phyloP scores from a whole-genome alignment of 1,139 yeast species.

The Pichia sp. region DNA sequence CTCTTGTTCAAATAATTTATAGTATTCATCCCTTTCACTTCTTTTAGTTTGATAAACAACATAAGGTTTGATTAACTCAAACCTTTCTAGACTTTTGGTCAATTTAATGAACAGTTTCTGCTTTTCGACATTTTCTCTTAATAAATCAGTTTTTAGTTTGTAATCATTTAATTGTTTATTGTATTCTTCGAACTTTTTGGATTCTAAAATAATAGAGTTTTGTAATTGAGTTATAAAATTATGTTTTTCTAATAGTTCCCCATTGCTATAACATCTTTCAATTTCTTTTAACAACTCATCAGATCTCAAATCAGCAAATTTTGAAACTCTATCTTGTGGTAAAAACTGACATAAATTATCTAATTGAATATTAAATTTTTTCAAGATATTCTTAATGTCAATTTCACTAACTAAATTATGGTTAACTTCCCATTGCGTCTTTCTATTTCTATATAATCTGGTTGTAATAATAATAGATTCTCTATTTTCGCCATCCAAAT shows the following conservation, averaged over 20 bases:
- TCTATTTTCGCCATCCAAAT: conserved; percentile 28
- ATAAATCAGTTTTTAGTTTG: conserved; percentile 28
- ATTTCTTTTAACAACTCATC: conserved; percentile 71
- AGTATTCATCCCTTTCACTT: conserved; percentile 36
- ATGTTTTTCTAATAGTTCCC: conserved; percentile 52
- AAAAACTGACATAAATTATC: conserved; percentile 90
- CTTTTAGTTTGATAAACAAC: conserved; percentile 50
- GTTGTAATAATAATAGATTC: conserved; percentile 41
- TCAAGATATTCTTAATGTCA: conserved; percentile 41
- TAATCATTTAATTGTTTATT: conserved; percentile 32
- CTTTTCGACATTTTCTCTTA: conserved; percentile 27
- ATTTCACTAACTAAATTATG: conserved; percentile 37
- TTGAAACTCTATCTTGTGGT: conserved; percentile 93
- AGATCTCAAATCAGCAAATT: conserved; percentile 78
- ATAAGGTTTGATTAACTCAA: conserved; percentile 52
- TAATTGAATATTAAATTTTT: conserved; percentile 64
- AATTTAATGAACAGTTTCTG: conserved; percentile 32
- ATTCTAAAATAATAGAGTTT: conserved; percentile 30
- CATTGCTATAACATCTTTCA: conserved; percentile 71
- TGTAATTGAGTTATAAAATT: conserved; percentile 51
- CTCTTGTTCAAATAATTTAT: conserved; percentile 34
- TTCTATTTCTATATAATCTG: conserved; percentile 32
- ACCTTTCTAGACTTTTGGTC: conserved; percentile 40
- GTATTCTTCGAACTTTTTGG: conserved; percentile 29
- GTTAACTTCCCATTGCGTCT: conserved; percentile 59